A percentile compares a stretch with the other conserved stretches of the same genome.
These are phyloP conservation scores for Tirmania nivea DNA, from an alignment of 495 filamentous ascomycete species.

Conservation along the genomic window DNA sequence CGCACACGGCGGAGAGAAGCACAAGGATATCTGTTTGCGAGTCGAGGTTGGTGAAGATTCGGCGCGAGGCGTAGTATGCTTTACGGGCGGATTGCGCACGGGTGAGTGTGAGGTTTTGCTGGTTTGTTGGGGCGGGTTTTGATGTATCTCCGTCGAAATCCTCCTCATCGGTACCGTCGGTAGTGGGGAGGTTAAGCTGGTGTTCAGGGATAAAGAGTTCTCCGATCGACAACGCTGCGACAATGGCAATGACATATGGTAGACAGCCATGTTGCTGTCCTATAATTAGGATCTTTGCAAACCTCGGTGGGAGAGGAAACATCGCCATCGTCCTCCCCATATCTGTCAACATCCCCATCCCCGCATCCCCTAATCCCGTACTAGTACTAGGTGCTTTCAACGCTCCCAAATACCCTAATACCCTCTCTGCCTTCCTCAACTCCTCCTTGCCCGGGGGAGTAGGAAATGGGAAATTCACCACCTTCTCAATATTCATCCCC, in stretches of 20 bases:
- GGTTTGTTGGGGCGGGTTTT: background rate
- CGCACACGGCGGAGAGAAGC: constrained; percentile 60
- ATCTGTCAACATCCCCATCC: constrained; percentile 11
- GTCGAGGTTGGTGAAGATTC: constrained; percentile 60
- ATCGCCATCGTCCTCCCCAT: constrained; percentile 59
- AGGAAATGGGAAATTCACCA: constrained; percentile 94
- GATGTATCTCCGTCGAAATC: constrained; percentile 30
- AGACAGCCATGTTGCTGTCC: constrained; percentile 67
- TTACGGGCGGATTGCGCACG: constrained; percentile 30
- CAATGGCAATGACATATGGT: constrained; percentile 70
- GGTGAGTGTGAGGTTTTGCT: background rate
- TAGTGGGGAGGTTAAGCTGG: constrained; percentile 36
- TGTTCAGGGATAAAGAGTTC: constrained; percentile 75
- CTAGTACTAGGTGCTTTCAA: constrained; percentile 15
- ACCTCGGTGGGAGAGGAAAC: constrained; percentile 77
- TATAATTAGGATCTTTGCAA: constrained; percentile 71
- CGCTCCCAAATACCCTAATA: constrained; percentile 53
- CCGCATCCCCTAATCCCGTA: background rate
- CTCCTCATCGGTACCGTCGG: constrained; percentile 3
- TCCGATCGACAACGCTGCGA: constrained; percentile 68
- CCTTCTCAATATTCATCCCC: constrained; percentile 75
- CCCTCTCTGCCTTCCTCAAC: constrained; percentile 65
- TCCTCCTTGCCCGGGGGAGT: constrained; percentile 66
- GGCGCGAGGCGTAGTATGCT: constrained; percentile 53
- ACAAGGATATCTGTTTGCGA: constrained; percentile 74